Conservation (phyloP, 2,329 filamentous ascomycete genomes). For the Eutypa lata region DNA sequence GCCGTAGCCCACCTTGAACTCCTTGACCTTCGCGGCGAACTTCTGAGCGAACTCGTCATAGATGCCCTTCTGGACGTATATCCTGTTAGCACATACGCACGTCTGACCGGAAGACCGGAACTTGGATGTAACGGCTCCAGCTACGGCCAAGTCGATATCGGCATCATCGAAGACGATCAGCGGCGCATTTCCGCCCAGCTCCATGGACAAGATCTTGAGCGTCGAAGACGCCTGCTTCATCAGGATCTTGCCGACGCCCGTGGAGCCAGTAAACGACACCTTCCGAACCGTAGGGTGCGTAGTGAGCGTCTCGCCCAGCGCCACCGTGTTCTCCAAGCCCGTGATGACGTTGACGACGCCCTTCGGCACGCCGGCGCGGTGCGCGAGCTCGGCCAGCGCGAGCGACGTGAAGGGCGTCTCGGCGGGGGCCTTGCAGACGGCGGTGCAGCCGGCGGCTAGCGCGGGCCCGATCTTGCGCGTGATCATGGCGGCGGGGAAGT, state of each 20-base stretch:
- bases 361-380: conserved; percentile 82
- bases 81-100: conserved; percentile 84
- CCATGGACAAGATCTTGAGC: conserved; percentile 79
- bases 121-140: conserved; percentile 80
- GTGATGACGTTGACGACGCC: conserved; percentile 91
- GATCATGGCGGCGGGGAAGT: conserved; percentile 79
- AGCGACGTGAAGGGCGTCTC: conserved; percentile 92
- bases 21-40: conserved; percentile 68
- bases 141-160: conserved; percentile 79
- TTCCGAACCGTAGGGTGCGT: conserved; percentile 77
- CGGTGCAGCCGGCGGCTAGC: conserved; percentile 91
- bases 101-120: conserved; percentile 96
- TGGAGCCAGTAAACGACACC: conserved; percentile 89
- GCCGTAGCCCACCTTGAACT: conserved; percentile 73
- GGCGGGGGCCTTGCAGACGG: conserved; percentile 85
- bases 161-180: conserved; percentile 98
- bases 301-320: conserved; percentile 74
- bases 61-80: conserved; percentile 75
- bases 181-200: conserved; percentile 91
- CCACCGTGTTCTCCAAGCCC: conserved; percentile 71
- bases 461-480: conserved; percentile 69
- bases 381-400: conserved; percentile 80
- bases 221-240: conserved; percentile 88
- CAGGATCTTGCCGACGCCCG: conserved; percentile 65
- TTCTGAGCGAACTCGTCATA: conserved; percentile 71